phyloP scores from a whole-genome alignment of 1,284 basidiomycete species.

The Irpex lacteus region DNA sequence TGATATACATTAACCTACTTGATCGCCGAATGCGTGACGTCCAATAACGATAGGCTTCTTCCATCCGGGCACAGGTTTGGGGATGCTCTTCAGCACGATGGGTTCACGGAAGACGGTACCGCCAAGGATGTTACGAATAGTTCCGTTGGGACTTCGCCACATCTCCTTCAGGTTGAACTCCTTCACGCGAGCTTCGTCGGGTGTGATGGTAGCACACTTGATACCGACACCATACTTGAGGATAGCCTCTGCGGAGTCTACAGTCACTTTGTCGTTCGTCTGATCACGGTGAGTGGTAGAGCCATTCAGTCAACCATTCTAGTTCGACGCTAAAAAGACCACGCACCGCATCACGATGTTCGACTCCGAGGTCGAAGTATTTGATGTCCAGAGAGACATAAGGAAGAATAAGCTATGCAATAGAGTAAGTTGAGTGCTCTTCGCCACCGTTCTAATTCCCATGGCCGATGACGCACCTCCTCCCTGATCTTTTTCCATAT shows the following conservation, averaged over 20 bases:
- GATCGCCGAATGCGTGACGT: constrained; percentile 96
- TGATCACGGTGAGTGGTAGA: constrained; percentile 25
- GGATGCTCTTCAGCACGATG: constrained; percentile 89
- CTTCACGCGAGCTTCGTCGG: constrained; percentile 91
- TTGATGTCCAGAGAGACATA: constrained; percentile 96
- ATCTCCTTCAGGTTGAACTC: constrained; percentile 98
- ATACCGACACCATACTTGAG: constrained; percentile 89
- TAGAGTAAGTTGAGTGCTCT: neutral
- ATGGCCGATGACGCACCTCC: constrained; percentile 55
- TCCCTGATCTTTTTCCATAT: constrained; percentile 99
- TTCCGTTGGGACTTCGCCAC: constrained; percentile 96
- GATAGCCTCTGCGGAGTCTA: constrained; percentile 93
- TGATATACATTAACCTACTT: constrained; percentile 39
- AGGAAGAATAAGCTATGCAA: constrained; percentile 82
- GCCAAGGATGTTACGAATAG: constrained; percentile 95
- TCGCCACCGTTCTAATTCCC: neutral
- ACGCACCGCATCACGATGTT: constrained; percentile 83
- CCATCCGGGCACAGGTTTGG: constrained; percentile 95
- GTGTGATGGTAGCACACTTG: constrained; percentile 98
- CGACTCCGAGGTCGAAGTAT: constrained; percentile 96
- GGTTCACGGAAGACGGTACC: constrained; percentile 99
- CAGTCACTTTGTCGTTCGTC: constrained; percentile 94
- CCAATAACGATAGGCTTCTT: constrained; percentile 96
- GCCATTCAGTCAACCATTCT: too few species aligned
- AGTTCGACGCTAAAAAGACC: too few species aligned